A percentile compares a stretch with the other conserved stretches of the same genome.
phyloP scores from a whole-genome alignment of 495 filamentous ascomycete genomes.

The Penicillium lividum region DNA sequence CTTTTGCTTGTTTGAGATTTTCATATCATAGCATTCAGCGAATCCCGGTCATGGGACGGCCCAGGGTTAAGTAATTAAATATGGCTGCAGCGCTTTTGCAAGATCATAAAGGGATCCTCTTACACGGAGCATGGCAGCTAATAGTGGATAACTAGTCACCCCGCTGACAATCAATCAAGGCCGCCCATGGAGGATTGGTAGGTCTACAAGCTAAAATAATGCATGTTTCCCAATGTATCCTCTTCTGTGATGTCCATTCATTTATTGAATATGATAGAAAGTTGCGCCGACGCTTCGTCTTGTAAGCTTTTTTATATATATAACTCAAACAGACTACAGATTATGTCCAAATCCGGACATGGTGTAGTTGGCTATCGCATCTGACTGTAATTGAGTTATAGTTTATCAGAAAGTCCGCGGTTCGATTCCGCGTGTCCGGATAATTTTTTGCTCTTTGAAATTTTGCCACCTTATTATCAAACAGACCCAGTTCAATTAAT shows the following conservation, averaged over 20 bases:
- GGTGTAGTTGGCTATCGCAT: conserved; percentile 9
- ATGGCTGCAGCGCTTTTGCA: background rate
- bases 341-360: conserved; percentile 1
- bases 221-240: background rate
- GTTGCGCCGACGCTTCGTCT: too few species aligned
- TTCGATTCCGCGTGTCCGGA: conserved; percentile 7
- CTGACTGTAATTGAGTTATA: conserved; percentile 4
- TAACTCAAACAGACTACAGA: background rate
- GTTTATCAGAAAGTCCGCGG: conserved; percentile 8
- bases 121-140: too few species aligned
- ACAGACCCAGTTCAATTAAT: too few species aligned
- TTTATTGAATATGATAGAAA: background rate
- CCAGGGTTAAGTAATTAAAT: background rate
- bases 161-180: background rate
- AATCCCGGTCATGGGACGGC: background rate
- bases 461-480: too few species aligned
- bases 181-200: background rate
- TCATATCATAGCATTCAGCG: background rate
- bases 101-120: too few species aligned
- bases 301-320: background rate
- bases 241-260: background rate
- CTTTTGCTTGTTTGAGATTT: background rate
- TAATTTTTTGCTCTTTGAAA: background rate
- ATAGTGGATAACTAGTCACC: background rate
- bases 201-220: background rate